Evolutionary conservation across 2,329 filamentous ascomycete genomes (phyloP).

Genomic region (Penicillium brasilianum): DNA sequence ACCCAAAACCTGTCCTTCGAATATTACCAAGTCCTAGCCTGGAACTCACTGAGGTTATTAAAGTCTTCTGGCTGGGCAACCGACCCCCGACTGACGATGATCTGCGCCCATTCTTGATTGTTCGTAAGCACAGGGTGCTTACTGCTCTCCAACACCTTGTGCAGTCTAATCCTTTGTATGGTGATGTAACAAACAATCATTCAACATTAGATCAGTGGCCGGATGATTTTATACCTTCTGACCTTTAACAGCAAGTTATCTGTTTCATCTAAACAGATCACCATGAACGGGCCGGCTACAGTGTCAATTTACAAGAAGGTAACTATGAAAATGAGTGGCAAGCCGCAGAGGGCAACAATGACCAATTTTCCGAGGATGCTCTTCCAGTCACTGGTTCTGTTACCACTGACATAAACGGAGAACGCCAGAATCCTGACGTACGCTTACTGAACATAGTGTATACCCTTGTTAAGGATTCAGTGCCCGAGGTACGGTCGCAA

Average conservation of each 20-base stretch:
- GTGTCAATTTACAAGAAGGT: constrained; percentile 8
- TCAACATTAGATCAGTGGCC: constrained; percentile 4
- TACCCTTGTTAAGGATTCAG: constrained; percentile 9
- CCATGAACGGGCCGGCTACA: constrained; percentile 18
- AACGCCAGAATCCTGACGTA: constrained; percentile 15
- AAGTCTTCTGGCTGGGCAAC: constrained; percentile 15
- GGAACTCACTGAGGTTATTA: constrained; percentile 5
- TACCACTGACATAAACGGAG: constrained; percentile 16
- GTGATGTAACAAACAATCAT: constrained; percentile 3
- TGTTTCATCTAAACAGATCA: constrained; percentile 6
- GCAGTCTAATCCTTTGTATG: constrained; percentile 13
- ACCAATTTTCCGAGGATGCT: not conserved
- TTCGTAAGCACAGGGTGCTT: constrained; percentile 13
- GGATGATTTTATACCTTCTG: constrained; percentile 12
- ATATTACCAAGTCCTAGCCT: constrained; percentile 15
- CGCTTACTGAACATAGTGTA: not conserved
- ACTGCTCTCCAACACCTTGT: constrained; percentile 13
- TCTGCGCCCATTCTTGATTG: constrained; percentile 9
- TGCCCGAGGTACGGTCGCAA: not conserved
- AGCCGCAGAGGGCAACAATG: constrained; percentile 8
- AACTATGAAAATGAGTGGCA: constrained; percentile 21
- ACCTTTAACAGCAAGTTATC: constrained; percentile 6
- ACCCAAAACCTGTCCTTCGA: constrained; percentile 18
- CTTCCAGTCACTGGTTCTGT: constrained; percentile 11
- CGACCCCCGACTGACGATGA: not conserved